Conservation (phyloP, 441 rosid species). For the Viola pubescens region DNA sequence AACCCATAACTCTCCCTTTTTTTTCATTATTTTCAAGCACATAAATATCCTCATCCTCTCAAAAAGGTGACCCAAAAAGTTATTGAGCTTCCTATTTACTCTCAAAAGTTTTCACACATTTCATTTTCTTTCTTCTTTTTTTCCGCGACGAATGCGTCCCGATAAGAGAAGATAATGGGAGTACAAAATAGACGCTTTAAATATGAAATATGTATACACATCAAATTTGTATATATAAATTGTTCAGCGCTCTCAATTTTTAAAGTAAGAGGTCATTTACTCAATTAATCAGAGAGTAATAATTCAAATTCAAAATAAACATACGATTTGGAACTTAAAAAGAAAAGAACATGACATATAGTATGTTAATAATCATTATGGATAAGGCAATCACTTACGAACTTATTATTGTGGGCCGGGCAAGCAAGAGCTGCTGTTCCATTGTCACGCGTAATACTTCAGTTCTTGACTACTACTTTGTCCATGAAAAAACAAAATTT, state of each 20-base stretch:
- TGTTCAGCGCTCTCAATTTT: too few species aligned
- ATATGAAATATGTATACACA: conserved; percentile 13
- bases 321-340: too few species aligned
- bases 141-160: conserved; percentile 15
- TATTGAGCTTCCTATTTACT: background rate
- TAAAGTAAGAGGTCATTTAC: too few species aligned
- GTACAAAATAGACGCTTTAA: conserved; percentile 19
- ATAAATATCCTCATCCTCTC: conserved; percentile 13
- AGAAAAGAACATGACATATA: background rate
- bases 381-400: conserved; percentile 26
- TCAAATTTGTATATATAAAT: background rate
- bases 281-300: too few species aligned
- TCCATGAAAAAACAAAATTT: background rate
- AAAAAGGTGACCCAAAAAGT: background rate
- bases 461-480: background rate
- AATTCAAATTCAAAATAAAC: too few species aligned
- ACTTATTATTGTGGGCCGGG: conserved; percentile 16
- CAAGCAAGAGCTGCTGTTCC: background rate
- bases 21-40: background rate
- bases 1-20: too few species aligned
- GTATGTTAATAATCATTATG: conserved; percentile 2
- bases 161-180: conserved; percentile 12
- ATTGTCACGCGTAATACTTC: conserved; percentile 22
- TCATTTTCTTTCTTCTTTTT: background rate
- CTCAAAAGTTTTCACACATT: conserved; percentile 11